Percentiles rank a stretch among this genome's conserved stretches.
Conservation (phyloP, 108 stramenopile genomes). For the Bacterosira constricta region DNA sequence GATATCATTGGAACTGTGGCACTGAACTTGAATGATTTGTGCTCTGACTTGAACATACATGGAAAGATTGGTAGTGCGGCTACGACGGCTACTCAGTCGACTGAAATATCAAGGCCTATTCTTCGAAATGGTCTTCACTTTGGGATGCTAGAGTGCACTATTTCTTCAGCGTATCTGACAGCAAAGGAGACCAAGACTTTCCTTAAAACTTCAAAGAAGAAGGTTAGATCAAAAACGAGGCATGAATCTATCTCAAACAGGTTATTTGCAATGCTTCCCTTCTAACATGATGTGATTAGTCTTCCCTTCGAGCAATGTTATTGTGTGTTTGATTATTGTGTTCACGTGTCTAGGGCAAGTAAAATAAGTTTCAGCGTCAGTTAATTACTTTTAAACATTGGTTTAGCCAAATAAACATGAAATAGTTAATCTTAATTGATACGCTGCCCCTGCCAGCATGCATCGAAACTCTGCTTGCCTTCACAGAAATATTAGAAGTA, state of each 20-base stretch:
- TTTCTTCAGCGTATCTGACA: conserved; percentile 29
- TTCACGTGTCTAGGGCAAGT: too few relatives aligned
- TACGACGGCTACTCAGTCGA: conserved; percentile 13
- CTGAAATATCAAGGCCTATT: conserved; percentile 26
- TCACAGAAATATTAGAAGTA: too few relatives aligned
- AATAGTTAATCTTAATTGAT: too few relatives aligned
- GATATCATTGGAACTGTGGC: conserved; percentile 58
- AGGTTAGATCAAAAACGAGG: not conserved
- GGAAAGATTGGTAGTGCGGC: not conserved
- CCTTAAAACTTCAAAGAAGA: conserved; percentile 6
- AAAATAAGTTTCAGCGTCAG: too few relatives aligned
- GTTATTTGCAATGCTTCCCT: not conserved
- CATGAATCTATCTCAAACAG: not conserved
- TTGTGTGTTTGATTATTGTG: too few relatives aligned
- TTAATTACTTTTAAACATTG: too few relatives aligned
- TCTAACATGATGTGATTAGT: too few relatives aligned
- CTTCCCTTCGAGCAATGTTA: too few relatives aligned
- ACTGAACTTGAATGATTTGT: conserved; percentile 53
- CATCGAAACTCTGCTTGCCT: too few relatives aligned
- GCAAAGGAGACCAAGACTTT: conserved; percentile 35
- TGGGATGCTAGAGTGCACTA: conserved; percentile 41
- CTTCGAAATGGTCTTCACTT: conserved; percentile 43
- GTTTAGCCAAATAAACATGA: too few relatives aligned
- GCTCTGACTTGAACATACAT: conserved; percentile 17
- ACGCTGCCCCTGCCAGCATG: too few relatives aligned